A percentile compares a stretch with the other conserved stretches of the same genome.
These are phyloP conservation scores for Cystobasidium pallidum DNA, from an alignment of 1,284 basidiomycete genomes.

Conservation along the genomic window DNA sequence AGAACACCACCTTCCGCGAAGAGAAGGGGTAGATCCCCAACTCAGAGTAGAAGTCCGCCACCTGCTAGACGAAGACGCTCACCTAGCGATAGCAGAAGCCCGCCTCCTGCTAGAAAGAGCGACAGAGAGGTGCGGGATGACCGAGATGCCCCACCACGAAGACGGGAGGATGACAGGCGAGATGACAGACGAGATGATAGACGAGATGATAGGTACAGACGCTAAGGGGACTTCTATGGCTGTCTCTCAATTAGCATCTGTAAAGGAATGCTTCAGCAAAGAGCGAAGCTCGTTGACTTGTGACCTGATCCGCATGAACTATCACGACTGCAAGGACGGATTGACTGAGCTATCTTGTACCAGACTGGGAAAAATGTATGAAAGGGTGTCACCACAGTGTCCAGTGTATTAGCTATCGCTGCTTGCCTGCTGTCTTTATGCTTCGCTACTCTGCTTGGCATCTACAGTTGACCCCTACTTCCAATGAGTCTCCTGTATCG, in stretches of 20 bases:
- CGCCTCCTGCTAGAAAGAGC: conserved; percentile 18
- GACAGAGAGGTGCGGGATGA: conserved; percentile 5
- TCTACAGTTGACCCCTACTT: too few species aligned
- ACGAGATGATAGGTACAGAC: conserved; percentile 14
- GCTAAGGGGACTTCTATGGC: neutral
- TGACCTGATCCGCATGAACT: too few species aligned
- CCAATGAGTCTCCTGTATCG: too few species aligned
- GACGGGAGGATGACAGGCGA: conserved; percentile 4
- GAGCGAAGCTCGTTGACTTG: too few species aligned
- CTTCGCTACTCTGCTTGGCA: too few species aligned
- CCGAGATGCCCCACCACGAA: conserved; percentile 18
- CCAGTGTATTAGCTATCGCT: too few species aligned
- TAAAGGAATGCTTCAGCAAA: too few species aligned
- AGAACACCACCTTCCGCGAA: neutral
- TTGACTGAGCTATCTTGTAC: neutral
- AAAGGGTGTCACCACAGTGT: too few species aligned
- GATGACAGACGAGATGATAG: conserved; percentile 1
- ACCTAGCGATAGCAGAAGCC: conserved; percentile 14
- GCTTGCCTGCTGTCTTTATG: too few species aligned
- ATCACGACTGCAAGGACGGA: too few species aligned
- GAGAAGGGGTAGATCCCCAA: conserved; percentile 5
- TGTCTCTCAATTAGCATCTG: neutral
- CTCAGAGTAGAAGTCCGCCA: conserved; percentile 21
- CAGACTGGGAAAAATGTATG: too few species aligned
- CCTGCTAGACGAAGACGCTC: conserved; percentile 17